These are phyloP conservation scores for Candida frijolesensis DNA, from an alignment of 1,139 yeast genomes.

Conservation along the genomic window DNA sequence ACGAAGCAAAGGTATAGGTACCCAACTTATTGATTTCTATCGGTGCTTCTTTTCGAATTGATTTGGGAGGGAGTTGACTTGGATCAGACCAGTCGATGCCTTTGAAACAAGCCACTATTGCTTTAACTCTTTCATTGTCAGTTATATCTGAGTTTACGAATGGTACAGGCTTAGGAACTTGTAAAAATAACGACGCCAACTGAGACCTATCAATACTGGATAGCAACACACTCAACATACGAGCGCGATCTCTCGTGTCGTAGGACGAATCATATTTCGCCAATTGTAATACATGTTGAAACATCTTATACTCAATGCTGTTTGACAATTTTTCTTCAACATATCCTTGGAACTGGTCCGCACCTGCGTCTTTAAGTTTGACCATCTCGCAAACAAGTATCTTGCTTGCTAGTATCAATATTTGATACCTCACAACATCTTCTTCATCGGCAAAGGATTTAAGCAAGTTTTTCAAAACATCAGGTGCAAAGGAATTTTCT, in stretches of 20 bases:
- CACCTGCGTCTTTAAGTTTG: slow-evolving; percentile 26
- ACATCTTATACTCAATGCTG: slow-evolving; percentile 52
- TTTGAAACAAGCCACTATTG: slow-evolving; percentile 27
- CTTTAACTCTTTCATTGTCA: slow-evolving; percentile 19
- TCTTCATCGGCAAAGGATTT: slow-evolving; percentile 58
- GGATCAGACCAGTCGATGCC: slow-evolving; percentile 40
- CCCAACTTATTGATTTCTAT: slow-evolving; percentile 28
- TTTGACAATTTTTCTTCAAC: slow-evolving; percentile 25
- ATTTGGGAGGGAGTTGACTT: slow-evolving; percentile 32
- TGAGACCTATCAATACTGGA: slow-evolving; percentile 41
- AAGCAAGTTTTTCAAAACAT: slow-evolving; percentile 66
- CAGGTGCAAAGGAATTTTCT: slow-evolving; percentile 63
- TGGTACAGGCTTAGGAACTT: slow-evolving; percentile 80
- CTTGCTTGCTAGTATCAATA: slow-evolving; percentile 74
- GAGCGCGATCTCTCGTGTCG: slow-evolving; percentile 84
- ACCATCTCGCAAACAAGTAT: slow-evolving; percentile 58
- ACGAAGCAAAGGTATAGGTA: slow-evolving; percentile 19
- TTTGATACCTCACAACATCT: slow-evolving; percentile 67
- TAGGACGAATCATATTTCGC: slow-evolving; percentile 74
- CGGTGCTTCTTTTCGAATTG: slow-evolving; percentile 38
- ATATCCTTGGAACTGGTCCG: slow-evolving; percentile 19
- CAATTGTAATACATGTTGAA: slow-evolving; percentile 62
- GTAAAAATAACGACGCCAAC: slow-evolving; percentile 75
- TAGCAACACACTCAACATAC: slow-evolving; percentile 63
- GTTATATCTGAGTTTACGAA: slow-evolving; percentile 8